Percentiles rank a stretch among this genome's conserved stretches.
phyloP scores from a whole-genome alignment of 2,329 filamentous ascomycete species.

The Xylariomycetidae sp. region DNA sequence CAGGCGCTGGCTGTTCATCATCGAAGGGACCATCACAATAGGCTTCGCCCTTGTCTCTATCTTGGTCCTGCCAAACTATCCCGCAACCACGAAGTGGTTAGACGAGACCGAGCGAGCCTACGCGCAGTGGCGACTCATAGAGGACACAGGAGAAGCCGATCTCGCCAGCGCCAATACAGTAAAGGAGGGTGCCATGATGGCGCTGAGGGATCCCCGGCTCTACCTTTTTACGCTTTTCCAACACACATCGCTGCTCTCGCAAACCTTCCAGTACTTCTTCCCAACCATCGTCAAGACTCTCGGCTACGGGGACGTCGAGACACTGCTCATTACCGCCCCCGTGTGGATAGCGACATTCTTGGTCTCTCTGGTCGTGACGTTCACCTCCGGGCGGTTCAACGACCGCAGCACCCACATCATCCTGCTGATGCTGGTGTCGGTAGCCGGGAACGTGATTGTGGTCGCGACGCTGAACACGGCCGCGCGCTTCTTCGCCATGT shows the following conservation, averaged over 20 bases:
- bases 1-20: constrained; percentile 33
- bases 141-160: constrained; percentile 42
- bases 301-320: constrained; percentile 47
- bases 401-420: constrained; percentile 55
- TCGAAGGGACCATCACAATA: constrained; percentile 36
- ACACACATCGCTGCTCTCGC: constrained; percentile 43
- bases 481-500: constrained; percentile 56
- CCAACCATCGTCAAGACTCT: constrained; percentile 57
- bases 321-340: constrained; percentile 51
- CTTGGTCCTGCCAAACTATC: constrained; percentile 45
- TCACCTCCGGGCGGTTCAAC: constrained; percentile 44
- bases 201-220: constrained; percentile 41
- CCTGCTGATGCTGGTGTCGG: constrained; percentile 43
- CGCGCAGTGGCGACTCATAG: constrained; percentile 44
- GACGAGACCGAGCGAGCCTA: constrained; percentile 44
- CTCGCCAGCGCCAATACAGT: constrained; percentile 31
- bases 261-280: constrained; percentile 61
- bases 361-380: constrained; percentile 47
- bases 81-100: constrained; percentile 46
- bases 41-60: constrained; percentile 25
- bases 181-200: constrained; percentile 40
- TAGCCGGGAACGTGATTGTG: constrained; percentile 49
- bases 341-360: constrained; percentile 50
- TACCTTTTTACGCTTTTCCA: constrained; percentile 50
- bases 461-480: constrained; percentile 43